Conservation (phyloP, 1,284 basidiomycete species). For the Trichosporon faecale region DNA sequence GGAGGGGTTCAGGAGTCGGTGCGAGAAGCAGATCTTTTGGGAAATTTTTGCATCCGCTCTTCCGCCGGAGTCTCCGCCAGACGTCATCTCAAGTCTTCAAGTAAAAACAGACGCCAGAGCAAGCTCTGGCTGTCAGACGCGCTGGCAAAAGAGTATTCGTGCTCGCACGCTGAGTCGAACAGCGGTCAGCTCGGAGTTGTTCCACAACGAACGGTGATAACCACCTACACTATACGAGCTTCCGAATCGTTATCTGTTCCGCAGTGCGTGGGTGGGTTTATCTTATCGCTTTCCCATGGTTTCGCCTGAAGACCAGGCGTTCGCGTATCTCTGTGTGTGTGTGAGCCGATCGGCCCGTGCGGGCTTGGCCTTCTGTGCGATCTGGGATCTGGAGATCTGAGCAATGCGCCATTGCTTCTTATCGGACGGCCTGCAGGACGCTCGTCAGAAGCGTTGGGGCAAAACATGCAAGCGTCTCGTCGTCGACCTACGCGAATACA, state of each 20-base stretch:
- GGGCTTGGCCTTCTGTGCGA: no score
- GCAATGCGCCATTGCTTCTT: no score
- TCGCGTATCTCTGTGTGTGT: no score
- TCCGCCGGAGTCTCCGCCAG: not conserved
- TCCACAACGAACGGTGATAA: slow-evolving; percentile 9
- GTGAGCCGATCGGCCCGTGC: no score
- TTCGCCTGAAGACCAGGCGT: not conserved
- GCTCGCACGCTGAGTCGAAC: slow-evolving; percentile 12
- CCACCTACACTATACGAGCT: slow-evolving; percentile 11
- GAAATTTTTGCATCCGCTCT: not conserved
- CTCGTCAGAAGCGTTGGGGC: no score
- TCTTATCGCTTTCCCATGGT: not conserved
- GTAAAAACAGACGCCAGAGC: not conserved
- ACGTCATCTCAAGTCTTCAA: not conserved
- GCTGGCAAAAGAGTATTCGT: not conserved
- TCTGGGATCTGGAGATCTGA: no score
- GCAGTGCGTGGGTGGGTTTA: not conserved
- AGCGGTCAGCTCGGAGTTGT: not conserved
- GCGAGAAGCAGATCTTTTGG: not conserved
- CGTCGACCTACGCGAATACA: not conserved
- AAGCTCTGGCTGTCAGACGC: no score
- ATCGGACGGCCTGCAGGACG: no score
- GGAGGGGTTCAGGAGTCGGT: not conserved
- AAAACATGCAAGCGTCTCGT: no score
- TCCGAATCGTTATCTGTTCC: not conserved